Base-by-base conservation (phyloP, 1,139 yeast species). In the Nakaseomyces kungkrabaensis region DNA sequence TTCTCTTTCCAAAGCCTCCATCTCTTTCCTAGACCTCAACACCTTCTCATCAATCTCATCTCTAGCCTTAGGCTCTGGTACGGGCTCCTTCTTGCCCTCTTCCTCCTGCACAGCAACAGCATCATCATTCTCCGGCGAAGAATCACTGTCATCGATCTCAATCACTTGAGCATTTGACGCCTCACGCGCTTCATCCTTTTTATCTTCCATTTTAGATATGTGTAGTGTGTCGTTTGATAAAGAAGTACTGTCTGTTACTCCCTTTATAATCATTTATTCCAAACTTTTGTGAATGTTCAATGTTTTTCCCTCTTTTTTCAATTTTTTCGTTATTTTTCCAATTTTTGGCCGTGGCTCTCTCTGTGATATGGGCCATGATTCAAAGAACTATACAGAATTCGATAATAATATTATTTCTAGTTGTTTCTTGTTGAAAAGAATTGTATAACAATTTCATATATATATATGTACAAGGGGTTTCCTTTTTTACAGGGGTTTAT, bases 1-100 rank as follows among this genome's bases (percentile, higher is more conserved):
- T 49, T 25, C 40, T 36, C 27, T 43, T 37, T 11, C 46, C 33
- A 36, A 37, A 27, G 7, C 41, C 43, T n/a, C 47, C 48, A 11
- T 40, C 50, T 24, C 40, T 26, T 26, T 46, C 37, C 22, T 22
- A 34, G 25, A 42, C 47, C 13, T 38, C 48, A 29, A 13, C n/a
- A 41, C 34, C 8, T 26, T 27, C 32, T 43, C 51, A 11, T 34
- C 43, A 5, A 43, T 22, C 37, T 29, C 43, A 8, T 36, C 45
- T 5, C 25, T 32, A 26, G 26, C 31, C 31, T 37, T 37, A 5
- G 7, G 11, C 7, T 37, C 26, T 11, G 24, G 40, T 25, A 36
- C 25, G n/a, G 38, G 5, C 36, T n/a, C 25, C 25, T 36, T 17
- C 25, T 5, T 24, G 36, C 25, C 53, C 1, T 48, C 38, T 17